A percentile compares a stretch with the other conserved stretches of the same genome.
Evolutionary conservation across 108 stramenopile genomes (phyloP).

Genomic region (Nitzschia sp.): DNA sequence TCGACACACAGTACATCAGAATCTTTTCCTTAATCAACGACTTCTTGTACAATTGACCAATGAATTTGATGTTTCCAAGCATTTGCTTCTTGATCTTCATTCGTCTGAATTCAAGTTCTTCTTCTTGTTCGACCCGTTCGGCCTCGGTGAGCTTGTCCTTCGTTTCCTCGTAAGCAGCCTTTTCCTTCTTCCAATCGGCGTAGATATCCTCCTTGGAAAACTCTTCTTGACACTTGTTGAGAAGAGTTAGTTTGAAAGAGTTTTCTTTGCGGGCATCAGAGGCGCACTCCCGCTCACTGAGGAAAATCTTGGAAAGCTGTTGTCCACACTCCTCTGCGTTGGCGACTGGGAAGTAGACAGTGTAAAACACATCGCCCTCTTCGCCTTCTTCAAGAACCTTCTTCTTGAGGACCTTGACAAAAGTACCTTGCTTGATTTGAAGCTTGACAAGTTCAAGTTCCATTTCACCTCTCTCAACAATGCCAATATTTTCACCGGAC

Average conservation of each 20-base stretch:
- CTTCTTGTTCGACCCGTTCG: slow-evolving; percentile 65
- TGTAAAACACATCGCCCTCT: slow-evolving; percentile 48
- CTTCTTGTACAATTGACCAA: slow-evolving; percentile 97
- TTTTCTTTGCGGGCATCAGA: slow-evolving; percentile 77
- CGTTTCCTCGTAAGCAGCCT: slow-evolving; percentile 60
- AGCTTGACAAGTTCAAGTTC: slow-evolving; percentile 70
- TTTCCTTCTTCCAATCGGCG: slow-evolving; percentile 81
- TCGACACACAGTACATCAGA: slow-evolving; percentile 86
- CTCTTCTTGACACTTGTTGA: slow-evolving; percentile 91
- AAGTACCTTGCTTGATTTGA: slow-evolving; percentile 63
- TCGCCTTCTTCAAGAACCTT: slow-evolving; percentile 36
- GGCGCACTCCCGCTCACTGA: slow-evolving; percentile 63
- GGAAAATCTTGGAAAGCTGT: slow-evolving; percentile 74
- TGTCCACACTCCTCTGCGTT: slow-evolving; percentile 77
- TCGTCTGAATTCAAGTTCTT: slow-evolving; percentile 75
- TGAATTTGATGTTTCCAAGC: slow-evolving; percentile 95
- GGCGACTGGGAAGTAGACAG: slow-evolving; percentile 69
- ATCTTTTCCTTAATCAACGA: slow-evolving; percentile 89
- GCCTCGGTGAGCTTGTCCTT: slow-evolving; percentile 66
- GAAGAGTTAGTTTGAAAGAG: slow-evolving; percentile 80
- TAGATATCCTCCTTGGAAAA: slow-evolving; percentile 85
- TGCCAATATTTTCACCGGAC: slow-evolving; percentile 42
- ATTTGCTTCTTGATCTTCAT: slow-evolving; percentile 93
- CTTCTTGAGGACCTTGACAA: slow-evolving; percentile 79
- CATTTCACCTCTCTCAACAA: slow-evolving; percentile 66